Evolutionary conservation across 1,139 yeast species (phyloP), one percentile per base, ranked within the genome.

Genomic region (Pneumocystis jirovecii): DNA sequence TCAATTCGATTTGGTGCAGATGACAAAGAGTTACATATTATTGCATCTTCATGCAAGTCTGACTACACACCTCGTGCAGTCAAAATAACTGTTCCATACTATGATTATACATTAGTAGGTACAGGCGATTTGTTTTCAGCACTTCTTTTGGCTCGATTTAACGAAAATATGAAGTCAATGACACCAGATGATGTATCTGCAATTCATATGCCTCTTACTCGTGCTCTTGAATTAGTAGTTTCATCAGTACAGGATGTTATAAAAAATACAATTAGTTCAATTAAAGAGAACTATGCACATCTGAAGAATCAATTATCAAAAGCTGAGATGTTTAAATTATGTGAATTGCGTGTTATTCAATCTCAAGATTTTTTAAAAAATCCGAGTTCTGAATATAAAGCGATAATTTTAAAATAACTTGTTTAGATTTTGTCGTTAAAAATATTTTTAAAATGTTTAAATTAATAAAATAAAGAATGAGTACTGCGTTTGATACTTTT

Each of bases 61-160:
- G 65, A 62, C 64, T 70, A 68, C 6, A 63, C 60, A 42, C 69
- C 56, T 61, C 66, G 61, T 57, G 69, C 75, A 7, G 76, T 77
- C 66, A 77, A 76, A 74, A 81, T 82, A 74, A 74, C 79, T 70
- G 78, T 85, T 21, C 84, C 85, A n/a, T 68, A 66, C 60, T 81
- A 89, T 65, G 80, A 85, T 62, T 85, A 91, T 1, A 85, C 86
- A 69, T 91, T 91, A 74, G 87, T 95, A 1, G 97, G 98, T 0
- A 90, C 93, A 4, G 98, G 98, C 1, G 98, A 93, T 72, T 77
- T 93, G 61, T 89, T 93, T 73, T 83, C 95, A 0, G 95, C 96
- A 7, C 65, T 67, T 19, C 61, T 67, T 42, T 34, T 66, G 21
- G 67, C 62, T 10, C 57, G 62, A 29, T 34, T 15, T 50, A 12